Conservation (phyloP, 2,329 filamentous ascomycete species). For the Ascomycota sp. region DNA sequence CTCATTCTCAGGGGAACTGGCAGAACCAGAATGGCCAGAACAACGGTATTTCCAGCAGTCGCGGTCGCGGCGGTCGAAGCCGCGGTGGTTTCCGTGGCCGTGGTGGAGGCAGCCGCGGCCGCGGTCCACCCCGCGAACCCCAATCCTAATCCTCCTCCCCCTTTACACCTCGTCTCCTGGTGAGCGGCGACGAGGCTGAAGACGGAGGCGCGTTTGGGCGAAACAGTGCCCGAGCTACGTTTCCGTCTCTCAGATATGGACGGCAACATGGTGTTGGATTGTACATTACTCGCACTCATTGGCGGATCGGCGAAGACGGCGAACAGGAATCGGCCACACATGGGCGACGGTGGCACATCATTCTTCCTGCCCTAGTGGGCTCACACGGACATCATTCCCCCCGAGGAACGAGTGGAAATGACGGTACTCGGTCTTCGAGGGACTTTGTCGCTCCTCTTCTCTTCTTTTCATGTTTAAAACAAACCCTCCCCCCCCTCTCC, state of each 20-base stretch:
- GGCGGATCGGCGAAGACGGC: slow-evolving; percentile 16
- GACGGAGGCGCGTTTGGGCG: slow-evolving; percentile 2
- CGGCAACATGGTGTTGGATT: slow-evolving; percentile 15
- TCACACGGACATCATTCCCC: neutral
- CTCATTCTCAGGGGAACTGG: slow-evolving; percentile 17
- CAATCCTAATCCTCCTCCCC: slow-evolving; percentile 12
- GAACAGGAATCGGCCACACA: slow-evolving; percentile 12
- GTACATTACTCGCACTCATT: slow-evolving; percentile 18
- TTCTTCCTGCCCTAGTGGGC: neutral
- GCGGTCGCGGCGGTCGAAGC: slow-evolving; percentile 14
- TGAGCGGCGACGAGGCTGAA: slow-evolving; percentile 6
- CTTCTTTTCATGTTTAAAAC: too few species aligned
- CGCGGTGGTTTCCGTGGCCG: slow-evolving; percentile 18
- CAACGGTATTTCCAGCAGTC: slow-evolving; percentile 11
- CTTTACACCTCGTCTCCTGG: slow-evolving; percentile 2
- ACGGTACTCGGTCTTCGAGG: slow-evolving; percentile 1
- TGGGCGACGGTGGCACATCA: slow-evolving; percentile 5
- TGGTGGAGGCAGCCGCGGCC: slow-evolving; percentile 13
- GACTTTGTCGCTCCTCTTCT: too few species aligned
- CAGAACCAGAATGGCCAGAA: slow-evolving; percentile 17
- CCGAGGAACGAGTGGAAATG: slow-evolving; percentile 5
- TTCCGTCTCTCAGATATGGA: slow-evolving; percentile 2
- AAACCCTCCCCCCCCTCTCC: too few species aligned
- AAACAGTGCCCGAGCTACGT: too few species aligned
- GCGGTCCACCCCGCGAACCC: slow-evolving; percentile 14